Evolutionary conservation across 768 basidiomycete genomes (phyloP), one percentile per base, ranked within the genome.

Genomic region (Amanita pallidorosea): DNA sequence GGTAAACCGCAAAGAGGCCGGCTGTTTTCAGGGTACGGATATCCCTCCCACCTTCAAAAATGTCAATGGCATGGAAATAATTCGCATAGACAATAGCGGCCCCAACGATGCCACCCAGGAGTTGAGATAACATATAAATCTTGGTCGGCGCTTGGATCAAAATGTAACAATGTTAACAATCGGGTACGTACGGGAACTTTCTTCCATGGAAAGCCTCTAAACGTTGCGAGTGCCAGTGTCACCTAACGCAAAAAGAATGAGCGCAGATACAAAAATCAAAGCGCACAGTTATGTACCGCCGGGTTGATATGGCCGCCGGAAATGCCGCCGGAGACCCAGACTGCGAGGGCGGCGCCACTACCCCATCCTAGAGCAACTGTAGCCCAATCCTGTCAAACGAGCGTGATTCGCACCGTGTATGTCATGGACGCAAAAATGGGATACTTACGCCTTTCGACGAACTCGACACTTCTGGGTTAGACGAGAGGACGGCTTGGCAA

Each of bases 281-380:
- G 43, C 31, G 17, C 17, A 43, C 33, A 33, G 45, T 22, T 7
- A 65, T 72, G 15, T 62, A 80, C 83, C 29, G 81, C 80, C 33
- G 84, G 84, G 58, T 87, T 87, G 54, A 86, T 75, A 58, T 88
- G 85, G 25, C 83, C 85, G 5, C 83, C 85, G 42, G 85, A 85
- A 51, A 85, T 73, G 42, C 80, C 79, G 45, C 73, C 74, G 18
- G 74, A 73, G 3, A 79, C 71, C 82, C 81, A 87, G 8, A 82
- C 83, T 29, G 82, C 85, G 62, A 86, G 67, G 7, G 79, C 76
- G 3, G 77, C 68, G 22, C 83, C 81, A 49, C 71, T 61, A 4
- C 70, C 80, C 80, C 81, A 83, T 34, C 76, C 77, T 38, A 80
- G 67, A 27, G 42, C 50, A 36, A 51, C 42, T 6, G 50, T 44